Percentiles rank a stretch among this genome's conserved stretches.
Evolutionary conservation across 306 rosid genomes (phyloP).

Genomic region (Quercus glauca): DNA sequence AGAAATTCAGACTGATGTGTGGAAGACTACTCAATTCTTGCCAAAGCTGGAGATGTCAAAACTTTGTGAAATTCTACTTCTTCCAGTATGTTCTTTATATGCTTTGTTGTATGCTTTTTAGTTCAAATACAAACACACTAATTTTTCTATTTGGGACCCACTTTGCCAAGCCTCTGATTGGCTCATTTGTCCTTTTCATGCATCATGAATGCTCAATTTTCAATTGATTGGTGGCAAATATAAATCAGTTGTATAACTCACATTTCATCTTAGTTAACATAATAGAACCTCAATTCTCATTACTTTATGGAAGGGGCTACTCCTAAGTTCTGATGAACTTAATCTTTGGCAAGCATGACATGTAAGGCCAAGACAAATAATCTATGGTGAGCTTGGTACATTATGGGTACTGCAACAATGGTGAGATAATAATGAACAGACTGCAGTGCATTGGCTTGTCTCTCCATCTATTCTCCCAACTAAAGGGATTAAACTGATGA

Average conservation of each 20-base stretch:
- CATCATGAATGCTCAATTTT: not conserved
- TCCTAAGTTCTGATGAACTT: not conserved
- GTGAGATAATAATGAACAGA: not conserved
- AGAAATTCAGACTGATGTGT: slow-evolving; percentile 34
- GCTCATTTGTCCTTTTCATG: not conserved
- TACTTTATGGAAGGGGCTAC: no score
- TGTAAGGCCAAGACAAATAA: not conserved
- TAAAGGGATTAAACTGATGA: not conserved
- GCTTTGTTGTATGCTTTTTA: slow-evolving; percentile 6
- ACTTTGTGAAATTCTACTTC: slow-evolving; percentile 57
- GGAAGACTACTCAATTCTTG: slow-evolving; percentile 36
- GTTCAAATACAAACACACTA: not conserved
- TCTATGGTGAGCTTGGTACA: not conserved
- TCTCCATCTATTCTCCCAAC: not conserved
- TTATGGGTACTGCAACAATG: not conserved
- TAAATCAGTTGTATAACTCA: no score
- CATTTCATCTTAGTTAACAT: no score
- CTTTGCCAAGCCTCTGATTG: not conserved
- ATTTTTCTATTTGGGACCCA: not conserved
- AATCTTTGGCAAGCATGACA: not conserved
- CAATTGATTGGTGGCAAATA: not conserved
- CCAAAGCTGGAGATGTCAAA: slow-evolving; percentile 48
- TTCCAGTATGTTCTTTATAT: slow-evolving; percentile 46
- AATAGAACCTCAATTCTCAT: no score
- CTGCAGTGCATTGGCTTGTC: not conserved